Base-by-base conservation (phyloP, 257 asterid genomes). In the Solanum clarkiae region DNA sequence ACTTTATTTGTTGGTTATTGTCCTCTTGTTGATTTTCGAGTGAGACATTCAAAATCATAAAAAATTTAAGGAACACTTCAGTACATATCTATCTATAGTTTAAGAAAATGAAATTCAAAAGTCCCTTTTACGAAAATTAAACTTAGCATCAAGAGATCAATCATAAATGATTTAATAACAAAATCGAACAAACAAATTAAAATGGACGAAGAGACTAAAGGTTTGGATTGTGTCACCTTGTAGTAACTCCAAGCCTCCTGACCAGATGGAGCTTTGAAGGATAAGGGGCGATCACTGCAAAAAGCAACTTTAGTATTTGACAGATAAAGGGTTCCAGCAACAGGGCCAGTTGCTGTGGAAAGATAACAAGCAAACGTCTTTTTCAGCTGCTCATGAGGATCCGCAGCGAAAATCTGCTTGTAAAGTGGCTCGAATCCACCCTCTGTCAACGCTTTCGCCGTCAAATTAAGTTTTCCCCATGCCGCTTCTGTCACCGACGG, bases 341-440 rank as follows among this genome's bases (percentile, higher is more conserved):
- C 98, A n/a, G 97, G 98, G n/a, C 97, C 98, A 6, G 98, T 94
- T 11, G 95, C 77, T 0, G 97, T 94, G 20, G 98, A 94, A 32
- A 94, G 94, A 72, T 93, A 94, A 84, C 94, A 94, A 22, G 98
- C 98, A 84, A 92, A 94, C 40, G 94, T 91, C 92, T 94, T 93
- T 90, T 89, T 92, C 86, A 94, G 88, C 91, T 85, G 93, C 91
- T 93, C 98, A 16, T 90, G 84, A 6, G 94, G 90, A 82, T 92
- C 91, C 0, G 88, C 63, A 1, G 87, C 81, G 82, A 93, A 94
- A 2, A 89, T 92, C 90, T 94, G 97, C 87, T 81, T 92, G 91
- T 88, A 94, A n/a, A 89, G 88, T 36, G 95, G 88, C 87, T 94
- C 97, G n/a, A 92, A 93, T 80, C 98, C 98, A 7, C 98, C 98